Evolutionary conservation across 495 filamentous ascomycete genomes (phyloP).

Genomic region (Podospora tetraspora): DNA sequence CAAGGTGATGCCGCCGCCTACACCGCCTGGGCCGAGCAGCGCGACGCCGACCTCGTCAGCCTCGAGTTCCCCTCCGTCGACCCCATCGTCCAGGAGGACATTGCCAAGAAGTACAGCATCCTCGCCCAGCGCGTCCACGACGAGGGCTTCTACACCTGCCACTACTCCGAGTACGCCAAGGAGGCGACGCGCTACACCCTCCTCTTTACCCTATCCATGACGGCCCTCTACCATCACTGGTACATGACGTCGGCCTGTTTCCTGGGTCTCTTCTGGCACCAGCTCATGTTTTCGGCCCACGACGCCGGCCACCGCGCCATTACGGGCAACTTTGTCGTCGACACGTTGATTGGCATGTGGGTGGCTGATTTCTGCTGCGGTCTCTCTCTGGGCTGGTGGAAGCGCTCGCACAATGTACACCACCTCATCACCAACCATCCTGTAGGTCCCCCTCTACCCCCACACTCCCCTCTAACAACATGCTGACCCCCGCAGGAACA

Average conservation of each 20-base stretch:
- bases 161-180: constrained; percentile 41
- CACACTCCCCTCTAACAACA: not conserved
- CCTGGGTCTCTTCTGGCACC: constrained; percentile 48
- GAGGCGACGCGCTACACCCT: constrained; percentile 37
- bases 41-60: constrained; percentile 34
- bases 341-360: constrained; percentile 45
- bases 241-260: constrained; percentile 43
- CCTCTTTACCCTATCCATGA: constrained; percentile 35
- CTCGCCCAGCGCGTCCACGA: constrained; percentile 39
- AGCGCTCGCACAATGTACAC: constrained; percentile 50
- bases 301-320: constrained; percentile 49
- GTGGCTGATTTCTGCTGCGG: constrained; percentile 47
- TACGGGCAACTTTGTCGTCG: constrained; percentile 41
- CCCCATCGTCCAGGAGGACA: constrained; percentile 36
- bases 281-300: constrained; percentile 51
- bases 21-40: constrained; percentile 28
- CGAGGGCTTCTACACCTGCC: constrained; percentile 40
- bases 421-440: constrained; percentile 48
- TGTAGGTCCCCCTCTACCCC: not conserved
- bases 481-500: constrained; percentile 27
- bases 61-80: constrained; percentile 41
- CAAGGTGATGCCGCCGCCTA: constrained; percentile 25
- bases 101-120: constrained; percentile 37
- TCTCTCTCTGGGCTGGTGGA: constrained; percentile 50
- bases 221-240: constrained; percentile 34